A percentile compares a stretch with the other conserved stretches of the same genome.
These are phyloP conservation scores for Ambrosiella xylebori DNA, from an alignment of 2,329 filamentous ascomycete genomes.

Conservation along the genomic window DNA sequence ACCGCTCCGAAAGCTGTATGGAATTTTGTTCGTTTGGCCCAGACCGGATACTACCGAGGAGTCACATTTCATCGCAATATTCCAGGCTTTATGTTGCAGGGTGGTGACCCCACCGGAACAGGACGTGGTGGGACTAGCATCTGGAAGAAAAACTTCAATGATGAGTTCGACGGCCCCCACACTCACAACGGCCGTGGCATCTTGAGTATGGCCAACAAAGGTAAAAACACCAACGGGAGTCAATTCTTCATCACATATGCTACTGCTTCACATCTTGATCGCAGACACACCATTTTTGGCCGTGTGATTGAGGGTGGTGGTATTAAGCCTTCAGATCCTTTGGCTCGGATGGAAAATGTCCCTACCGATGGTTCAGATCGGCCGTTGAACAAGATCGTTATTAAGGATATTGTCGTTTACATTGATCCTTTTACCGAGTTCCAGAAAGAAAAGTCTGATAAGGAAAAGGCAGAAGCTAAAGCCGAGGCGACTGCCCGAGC, in stretches of 20 bases:
- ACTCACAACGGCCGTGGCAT: slow-evolving; percentile 70
- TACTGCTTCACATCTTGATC: slow-evolving; percentile 66
- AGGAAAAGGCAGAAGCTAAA: slow-evolving; percentile 38
- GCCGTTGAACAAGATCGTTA: slow-evolving; percentile 61
- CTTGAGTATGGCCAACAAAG: slow-evolving; percentile 93
- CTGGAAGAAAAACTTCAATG: slow-evolving; percentile 87
- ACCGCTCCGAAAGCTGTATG: slow-evolving; percentile 85
- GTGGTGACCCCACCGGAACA: slow-evolving; percentile 83
- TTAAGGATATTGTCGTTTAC: slow-evolving; percentile 70
- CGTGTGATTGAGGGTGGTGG: slow-evolving; percentile 56
- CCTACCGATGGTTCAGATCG: slow-evolving; percentile 59
- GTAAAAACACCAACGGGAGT: slow-evolving; percentile 89
- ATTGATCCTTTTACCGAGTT: slow-evolving; percentile 95
- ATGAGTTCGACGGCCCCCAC: slow-evolving; percentile 80
- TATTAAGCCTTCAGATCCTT: slow-evolving; percentile 28
- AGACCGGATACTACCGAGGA: slow-evolving; percentile 76
- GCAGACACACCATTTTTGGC: slow-evolving; percentile 95
- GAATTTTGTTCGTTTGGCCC: slow-evolving; percentile 82
- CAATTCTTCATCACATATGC: slow-evolving; percentile 94
- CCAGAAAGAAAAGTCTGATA: slow-evolving; percentile 51
- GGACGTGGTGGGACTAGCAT: slow-evolving; percentile 78
- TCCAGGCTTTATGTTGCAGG: slow-evolving; percentile 93
- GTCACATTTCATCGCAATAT: slow-evolving; percentile 88
- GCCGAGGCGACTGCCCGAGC: slow-evolving; percentile 43
- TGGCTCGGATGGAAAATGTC: slow-evolving; percentile 60